Evolutionary conservation across 164 flowering plant species (phyloP), one percentile per base, ranked within the genome.

Genomic region (Amborella trichopoda): DNA sequence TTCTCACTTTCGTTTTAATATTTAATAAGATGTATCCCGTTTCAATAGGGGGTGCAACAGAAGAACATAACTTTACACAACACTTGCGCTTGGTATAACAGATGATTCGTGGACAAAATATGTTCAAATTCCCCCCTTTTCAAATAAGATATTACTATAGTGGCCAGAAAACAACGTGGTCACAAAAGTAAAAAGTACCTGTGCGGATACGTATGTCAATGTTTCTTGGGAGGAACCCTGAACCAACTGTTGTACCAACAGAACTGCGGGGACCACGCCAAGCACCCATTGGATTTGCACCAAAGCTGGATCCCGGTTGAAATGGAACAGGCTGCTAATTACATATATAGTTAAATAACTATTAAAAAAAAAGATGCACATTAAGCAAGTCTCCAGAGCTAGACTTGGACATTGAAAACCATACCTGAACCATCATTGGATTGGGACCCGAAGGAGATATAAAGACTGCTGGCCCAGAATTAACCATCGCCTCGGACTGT

Each of bases 401-500:
- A 9, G 23, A 1, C 16, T 5, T 19, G 1, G 18, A 25, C 23
- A 16, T 23, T 8, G 23, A 55, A 46, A 62, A 19, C 37, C 54
- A 44, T 48, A 68, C 97, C 95, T 85, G 95, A 62, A 90, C 98
- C 98, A 81, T 90, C 14, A 90, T 68, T 34, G 95, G 95, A 56
- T 86, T 90, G 21, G 94, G 94, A 37, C 84, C 95, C 50, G 83
- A 60, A 41, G 77, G 54, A 40, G 88, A 79, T 57, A 86, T 65
- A 54, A 81, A 86, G 47, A 90, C 74, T 12, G 98, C 83, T 44
- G 98, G 91, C 40, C 98, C 98, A 46, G 94, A 80, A 78, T 79
- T 86, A 44, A 90, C 89, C 40, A 83, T 70, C 38, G 95, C 89
- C 55, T 78, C 91, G 36, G 83, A 69, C 98, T 90, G 83, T 28